Conservation (phyloP, 23 red algal species). For the Pyropia haitanensis region DNA sequence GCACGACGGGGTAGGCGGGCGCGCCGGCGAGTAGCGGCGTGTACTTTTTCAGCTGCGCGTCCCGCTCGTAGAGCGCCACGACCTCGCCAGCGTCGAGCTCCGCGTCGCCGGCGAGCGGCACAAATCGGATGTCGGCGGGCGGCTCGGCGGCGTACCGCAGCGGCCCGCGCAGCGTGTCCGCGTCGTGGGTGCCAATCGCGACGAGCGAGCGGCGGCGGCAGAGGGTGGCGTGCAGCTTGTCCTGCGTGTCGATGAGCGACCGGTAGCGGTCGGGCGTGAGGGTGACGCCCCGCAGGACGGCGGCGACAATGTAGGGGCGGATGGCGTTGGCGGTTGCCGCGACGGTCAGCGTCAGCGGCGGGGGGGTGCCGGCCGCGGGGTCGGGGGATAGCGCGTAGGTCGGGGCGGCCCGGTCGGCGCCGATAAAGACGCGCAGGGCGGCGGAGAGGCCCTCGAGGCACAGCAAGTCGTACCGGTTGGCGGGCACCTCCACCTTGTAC, state of each 20-base stretch:
- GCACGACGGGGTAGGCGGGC: slow-evolving; percentile 62
- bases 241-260: slow-evolving; percentile 90
- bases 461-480: slow-evolving; percentile 90
- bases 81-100: slow-evolving; percentile 63
- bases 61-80: slow-evolving; percentile 70
- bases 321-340: slow-evolving; percentile 32
- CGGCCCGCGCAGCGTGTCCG: slow-evolving; percentile 64
- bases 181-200: slow-evolving; percentile 95
- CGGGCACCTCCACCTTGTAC: slow-evolving; percentile 95
- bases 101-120: slow-evolving; percentile 45
- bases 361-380: neutral
- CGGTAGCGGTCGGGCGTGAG: slow-evolving; percentile 63
- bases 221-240: slow-evolving; percentile 96
- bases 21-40: slow-evolving; percentile 54
- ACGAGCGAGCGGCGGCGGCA: slow-evolving; percentile 86
- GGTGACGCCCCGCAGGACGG: slow-evolving; percentile 67
- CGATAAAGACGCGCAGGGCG: slow-evolving; percentile 82
- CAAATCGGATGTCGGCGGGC: slow-evolving; percentile 62
- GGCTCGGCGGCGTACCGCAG: slow-evolving; percentile 64
- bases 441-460: slow-evolving; percentile 81
- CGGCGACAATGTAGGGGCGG: slow-evolving; percentile 76
- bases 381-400: slow-evolving; percentile 16
- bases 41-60: slow-evolving; percentile 85
- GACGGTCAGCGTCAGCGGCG: slow-evolving; percentile 15
- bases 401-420: slow-evolving; percentile 26